phyloP scores from a whole-genome alignment of 768 basidiomycete species.

The Neoboletus brunneissimus region DNA sequence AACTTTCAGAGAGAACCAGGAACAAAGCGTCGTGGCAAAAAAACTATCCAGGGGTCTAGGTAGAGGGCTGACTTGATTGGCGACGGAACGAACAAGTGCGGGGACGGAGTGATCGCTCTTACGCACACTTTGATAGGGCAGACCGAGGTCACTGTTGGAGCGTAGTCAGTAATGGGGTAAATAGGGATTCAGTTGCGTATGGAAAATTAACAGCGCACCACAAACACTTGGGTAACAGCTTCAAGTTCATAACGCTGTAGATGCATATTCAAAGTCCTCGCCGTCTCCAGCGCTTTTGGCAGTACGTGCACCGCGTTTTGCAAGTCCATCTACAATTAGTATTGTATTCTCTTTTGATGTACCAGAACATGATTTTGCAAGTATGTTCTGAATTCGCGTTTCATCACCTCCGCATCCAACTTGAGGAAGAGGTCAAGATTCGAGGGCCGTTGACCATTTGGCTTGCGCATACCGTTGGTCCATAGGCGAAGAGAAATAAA shows the following conservation, averaged over 20 bases:
- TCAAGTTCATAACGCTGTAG: no score
- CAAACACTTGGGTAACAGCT: not conserved
- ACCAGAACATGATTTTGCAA: constrained; percentile 25
- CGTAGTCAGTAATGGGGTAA: not conserved
- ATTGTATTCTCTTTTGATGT: constrained; percentile 25
- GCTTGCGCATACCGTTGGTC: not conserved
- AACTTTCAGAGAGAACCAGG: not conserved
- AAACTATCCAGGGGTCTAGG: not conserved
- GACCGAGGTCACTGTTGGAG: not conserved
- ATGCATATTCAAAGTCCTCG: not conserved
- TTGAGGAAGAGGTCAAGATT: not conserved
- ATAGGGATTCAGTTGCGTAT: not conserved
- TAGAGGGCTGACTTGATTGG: not conserved
- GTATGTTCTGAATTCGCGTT: not conserved
- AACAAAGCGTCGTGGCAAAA: not conserved
- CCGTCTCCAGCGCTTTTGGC: not conserved
- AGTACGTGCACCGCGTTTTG: constrained; percentile 8
- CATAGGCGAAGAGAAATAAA: not conserved
- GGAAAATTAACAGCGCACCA: not conserved
- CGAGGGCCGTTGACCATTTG: not conserved
- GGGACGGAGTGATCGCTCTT: no score
- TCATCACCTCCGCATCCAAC: not conserved
- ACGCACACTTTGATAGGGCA: not conserved
- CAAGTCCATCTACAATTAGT: constrained; percentile 23
- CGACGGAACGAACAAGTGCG: not conserved